Base-by-base conservation (phyloP, 1,284 basidiomycete genomes). In the Schizophyllum amplum region DNA sequence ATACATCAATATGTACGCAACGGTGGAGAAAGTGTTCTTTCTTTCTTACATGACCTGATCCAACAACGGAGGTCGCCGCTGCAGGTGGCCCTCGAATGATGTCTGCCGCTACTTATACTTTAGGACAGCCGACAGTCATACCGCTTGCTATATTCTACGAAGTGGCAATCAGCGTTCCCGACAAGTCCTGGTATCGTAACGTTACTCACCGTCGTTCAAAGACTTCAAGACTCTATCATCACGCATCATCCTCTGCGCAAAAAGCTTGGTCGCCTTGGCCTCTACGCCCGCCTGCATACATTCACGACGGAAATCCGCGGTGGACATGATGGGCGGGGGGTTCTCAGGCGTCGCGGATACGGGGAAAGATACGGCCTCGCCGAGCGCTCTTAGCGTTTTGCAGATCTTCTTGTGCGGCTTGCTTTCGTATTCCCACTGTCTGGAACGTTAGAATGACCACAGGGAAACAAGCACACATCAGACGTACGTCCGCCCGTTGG, bases 321-420 rank as follows among this genome's bases (percentile, higher is more conserved):
- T 55, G 13, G 54, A 50, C n/a, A 57, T 21, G 20, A 48, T 23
- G 20, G 55, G 58, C 42, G 49, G 25, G 17, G 11, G 9, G 9
- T 7, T 22, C 48, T 51, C 56, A 3, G 55, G 55, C 24, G 11
- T 21, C 20, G 55, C 33, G 22, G 56, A 59, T 21, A 54, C 27
- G 20, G 58, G 58, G 25, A 59, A 55, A 17, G 48, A 53, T 13
- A 53, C 53, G 15, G 58, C 58, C 15, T 59, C 58, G 21, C 46
- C 58, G 46, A 59, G 24, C 15, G 51, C 33, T n/a, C 55, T 55
- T 42, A 59, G 56, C n/a, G 7, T 55, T 47, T 56, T 56, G 50
- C 58, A 59, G 15, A 56, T 53, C 52, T 51, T 54, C 55, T 59
- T 59, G 24, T 59, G 58, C 15, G 54, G 58, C 21, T 56, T 52